Conservation (phyloP, 176 grass and related monocot genomes). For the Phragmites australis region DNA sequence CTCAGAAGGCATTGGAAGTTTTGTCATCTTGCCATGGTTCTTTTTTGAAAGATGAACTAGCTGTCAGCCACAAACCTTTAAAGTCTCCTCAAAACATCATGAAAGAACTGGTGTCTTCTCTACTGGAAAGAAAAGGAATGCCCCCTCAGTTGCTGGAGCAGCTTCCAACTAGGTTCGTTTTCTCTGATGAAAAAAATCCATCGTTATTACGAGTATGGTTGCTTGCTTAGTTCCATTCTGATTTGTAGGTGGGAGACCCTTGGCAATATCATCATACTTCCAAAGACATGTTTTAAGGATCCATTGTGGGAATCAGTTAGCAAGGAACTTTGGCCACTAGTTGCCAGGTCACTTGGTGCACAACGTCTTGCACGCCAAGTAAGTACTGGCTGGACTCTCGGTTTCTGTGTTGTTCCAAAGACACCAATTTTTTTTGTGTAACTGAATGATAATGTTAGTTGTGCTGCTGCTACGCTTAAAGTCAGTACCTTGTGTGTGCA, state of each 20-base stretch:
- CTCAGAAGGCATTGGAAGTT: constrained; percentile 48
- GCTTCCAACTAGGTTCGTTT: constrained; percentile 79
- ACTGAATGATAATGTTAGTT: background rate
- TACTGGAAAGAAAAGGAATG: constrained; percentile 67
- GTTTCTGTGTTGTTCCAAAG: background rate
- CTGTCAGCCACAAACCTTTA: constrained; percentile 48
- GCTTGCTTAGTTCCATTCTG: constrained; percentile 18
- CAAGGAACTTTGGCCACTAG: constrained; percentile 80
- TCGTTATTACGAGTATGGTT: background rate
- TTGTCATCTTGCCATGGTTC: constrained; percentile 56
- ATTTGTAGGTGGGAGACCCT: constrained; percentile 83
- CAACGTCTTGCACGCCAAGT: constrained; percentile 88
- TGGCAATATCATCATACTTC: constrained; percentile 78
- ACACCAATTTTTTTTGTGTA: background rate
- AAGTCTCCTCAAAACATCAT: constrained; percentile 77
- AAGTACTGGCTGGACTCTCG: constrained; percentile 33
- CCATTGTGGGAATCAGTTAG: constrained; percentile 70
- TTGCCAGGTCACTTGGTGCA: constrained; percentile 69
- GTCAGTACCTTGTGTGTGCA: background rate
- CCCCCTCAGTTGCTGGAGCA: constrained; percentile 60
- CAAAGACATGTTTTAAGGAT: constrained; percentile 89
- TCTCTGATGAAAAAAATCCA: background rate
- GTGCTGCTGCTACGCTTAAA: background rate
- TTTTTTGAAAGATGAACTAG: constrained; percentile 69
- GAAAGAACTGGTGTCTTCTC: constrained; percentile 68